A percentile compares a stretch with the other conserved stretches of the same genome.
These are phyloP conservation scores for Elaeagnus macrophylla DNA, from an alignment of 306 rosid genomes.

Conservation along the genomic window DNA sequence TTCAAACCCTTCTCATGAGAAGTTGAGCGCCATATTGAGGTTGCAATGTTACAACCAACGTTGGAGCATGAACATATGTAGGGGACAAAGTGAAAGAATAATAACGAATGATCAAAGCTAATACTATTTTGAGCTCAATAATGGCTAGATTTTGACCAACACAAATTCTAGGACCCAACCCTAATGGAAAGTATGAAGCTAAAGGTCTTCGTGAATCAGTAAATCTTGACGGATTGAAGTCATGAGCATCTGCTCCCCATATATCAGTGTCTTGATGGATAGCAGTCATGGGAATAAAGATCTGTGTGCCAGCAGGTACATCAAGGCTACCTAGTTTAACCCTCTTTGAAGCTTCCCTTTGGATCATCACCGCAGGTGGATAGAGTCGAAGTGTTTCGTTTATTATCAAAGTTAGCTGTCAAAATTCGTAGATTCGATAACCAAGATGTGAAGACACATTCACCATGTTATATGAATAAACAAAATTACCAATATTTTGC, in stretches of 20 bases:
- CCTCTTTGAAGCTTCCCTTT: constrained; percentile 29
- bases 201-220: constrained; percentile 46
- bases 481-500: neutral
- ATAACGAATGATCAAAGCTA: too few species aligned
- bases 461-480: neutral
- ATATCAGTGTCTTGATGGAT: constrained; percentile 47
- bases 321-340: constrained; percentile 42
- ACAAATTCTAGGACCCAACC: too few species aligned
- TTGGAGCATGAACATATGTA: too few species aligned
- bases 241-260: constrained; percentile 59
- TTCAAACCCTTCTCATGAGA: too few species aligned
- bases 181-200: too few species aligned
- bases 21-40: too few species aligned
- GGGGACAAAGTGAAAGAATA: too few species aligned
- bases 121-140: too few species aligned
- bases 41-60: too few species aligned
- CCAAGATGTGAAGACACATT: neutral
- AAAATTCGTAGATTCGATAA: too few species aligned
- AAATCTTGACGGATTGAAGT: constrained; percentile 59
- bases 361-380: constrained; percentile 39
- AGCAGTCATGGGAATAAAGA: constrained; percentile 38
- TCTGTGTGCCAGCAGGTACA: constrained; percentile 48
- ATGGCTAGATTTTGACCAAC: too few species aligned
- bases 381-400: constrained; percentile 66
- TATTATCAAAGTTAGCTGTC: constrained; percentile 48